These are phyloP conservation scores for Jacaranda mimosifolia DNA, from an alignment of 257 asterid genomes.

Conservation along the genomic window DNA sequence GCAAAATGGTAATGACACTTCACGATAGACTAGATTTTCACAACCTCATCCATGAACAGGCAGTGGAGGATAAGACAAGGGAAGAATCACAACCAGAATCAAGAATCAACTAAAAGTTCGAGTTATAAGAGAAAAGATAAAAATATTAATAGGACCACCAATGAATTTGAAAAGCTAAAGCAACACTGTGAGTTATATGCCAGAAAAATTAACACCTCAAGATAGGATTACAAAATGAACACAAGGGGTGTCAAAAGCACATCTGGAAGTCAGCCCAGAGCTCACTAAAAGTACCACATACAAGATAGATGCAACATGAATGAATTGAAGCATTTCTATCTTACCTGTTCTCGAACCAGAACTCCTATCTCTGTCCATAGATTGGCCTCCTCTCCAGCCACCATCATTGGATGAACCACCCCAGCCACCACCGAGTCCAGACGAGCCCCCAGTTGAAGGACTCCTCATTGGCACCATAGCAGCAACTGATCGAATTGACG, in stretches of 20 bases:
- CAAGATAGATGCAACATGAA: not conserved
- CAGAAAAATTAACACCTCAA: constrained; percentile 7
- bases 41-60: too few species aligned
- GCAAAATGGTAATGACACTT: too few species aligned
- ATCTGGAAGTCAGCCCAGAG: not conserved
- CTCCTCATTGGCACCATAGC: constrained; percentile 95
- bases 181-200: not conserved
- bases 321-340: constrained; percentile 32
- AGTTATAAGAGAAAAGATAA: not conserved
- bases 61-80: too few species aligned
- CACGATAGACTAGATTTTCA: too few species aligned
- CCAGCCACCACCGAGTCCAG: constrained; percentile 77
- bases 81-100: too few species aligned
- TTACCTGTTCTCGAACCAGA: constrained; percentile 73
- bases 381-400: constrained; percentile 76
- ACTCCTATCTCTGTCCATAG: constrained; percentile 66
- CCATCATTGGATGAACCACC: constrained; percentile 41
- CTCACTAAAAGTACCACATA: not conserved
- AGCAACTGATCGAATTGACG: constrained; percentile 83
- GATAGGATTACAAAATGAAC: not conserved
- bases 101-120: too few species aligned
- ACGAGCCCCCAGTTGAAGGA: constrained; percentile 82
- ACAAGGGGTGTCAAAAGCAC: not conserved
- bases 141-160: not conserved
- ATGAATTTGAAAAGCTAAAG: not conserved